Base-by-base conservation (phyloP, 345 rosid genomes). In the Populus davidiana region DNA sequence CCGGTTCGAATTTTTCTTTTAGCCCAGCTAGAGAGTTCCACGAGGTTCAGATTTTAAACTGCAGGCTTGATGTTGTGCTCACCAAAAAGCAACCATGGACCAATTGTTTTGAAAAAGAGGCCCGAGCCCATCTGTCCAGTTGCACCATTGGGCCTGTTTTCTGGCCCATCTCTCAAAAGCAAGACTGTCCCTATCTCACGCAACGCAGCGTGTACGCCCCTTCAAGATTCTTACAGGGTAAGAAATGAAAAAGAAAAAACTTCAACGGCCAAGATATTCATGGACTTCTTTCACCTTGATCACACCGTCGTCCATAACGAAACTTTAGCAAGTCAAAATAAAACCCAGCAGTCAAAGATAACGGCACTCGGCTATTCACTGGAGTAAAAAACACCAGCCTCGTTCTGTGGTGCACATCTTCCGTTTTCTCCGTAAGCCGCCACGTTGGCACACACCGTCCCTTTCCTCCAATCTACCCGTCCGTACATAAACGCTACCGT, bases 371-470 rank as follows among this genome's bases (percentile, higher is more conserved):
- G 16, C 66, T 23, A 4, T 2, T 50, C 47, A 43, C 69, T 47
- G 20, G 21, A 63, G 27, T n/a, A 6, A 6, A 29, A 14, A 10
- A 12, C 50, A 8, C 23, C 36, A 7, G 0, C 6, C 43, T 20
- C 4, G 44, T 0, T 11, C 44, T 41, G 44, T n/a, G 38, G 63
- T 16, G 70, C 59, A 1, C 43, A 8, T 63, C 63, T 36, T 31
- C 4, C 69, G 1, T 59, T 56, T n/a, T 67, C 36, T 17, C 27
- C 27, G 1, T 18, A 44, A 39, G 62, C 75, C 52, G 75, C 75
- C 82, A 69, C 82, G 75, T 74, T 35, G 74, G 52, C 78, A 69
- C 2, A 52, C 2, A 12, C 64, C 7, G 59, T 23, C 75, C 35
- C 11, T 69, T 74, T 41, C 56, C 68, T 12, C 14, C 1, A 0